Evolutionary conservation across 2,329 filamentous ascomycete species (phyloP), one percentile per base, ranked within the genome.

Genomic region (Gnomoniopsis smithogilvyi): DNA sequence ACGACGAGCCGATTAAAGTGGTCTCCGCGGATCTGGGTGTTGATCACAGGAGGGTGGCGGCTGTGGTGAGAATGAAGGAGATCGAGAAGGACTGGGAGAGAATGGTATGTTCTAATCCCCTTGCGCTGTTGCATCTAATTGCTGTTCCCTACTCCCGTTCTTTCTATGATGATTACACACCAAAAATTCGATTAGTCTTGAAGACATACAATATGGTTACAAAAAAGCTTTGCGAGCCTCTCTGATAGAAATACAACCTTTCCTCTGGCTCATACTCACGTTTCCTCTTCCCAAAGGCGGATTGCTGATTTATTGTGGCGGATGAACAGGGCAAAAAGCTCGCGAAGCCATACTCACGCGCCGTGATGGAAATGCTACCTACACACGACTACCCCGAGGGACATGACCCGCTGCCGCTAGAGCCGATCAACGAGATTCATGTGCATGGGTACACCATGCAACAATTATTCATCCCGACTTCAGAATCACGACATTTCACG

Each of bases 151-250:
- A 24, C 53, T 10, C 14, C 51, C 41, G 17, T 65, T 59, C 62
- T 69, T 67, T 68, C 67, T 63, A 74, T 85, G 83, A 86, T 86
- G 83, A 84, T 73, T 69, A 67, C 70, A 73, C 76, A 91, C 85
- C 82, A 30, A 83, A 85, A 87, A 86, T 84, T 89, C 94, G 94
- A 97, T 98, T 96, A 97, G 94, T 98, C 94, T 96, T 96, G 82
- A 97, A 96, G 93, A 98, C 93, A 87, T 75, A 60, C 60, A 62
- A 86, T 81, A 87, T 95, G 91, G 91, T 97, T 94, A 94, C 80
- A 89, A 82, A 84, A 79, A 84, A 84, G 82, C 82, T 85, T 87
- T 88, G 81, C 83, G 81, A 85, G 81, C 84, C 84, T 88, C 85
- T 88, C 88, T 91, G 88, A 91, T 68, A 60, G 63, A 60, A 65